phyloP scores from a whole-genome alignment of 164 flowering plant genomes.

The grape (Vitis vinifera) region ASM3070453v1 NC_081822.1:11010001-11010500 shows the following conservation, averaged over 20 bases:
- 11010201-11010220: not conserved
- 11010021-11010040: slow-evolving; percentile 69
- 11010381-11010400: slow-evolving; percentile 86
- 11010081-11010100: slow-evolving; percentile 8
- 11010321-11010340: slow-evolving; percentile 49
- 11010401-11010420: slow-evolving; percentile 35
- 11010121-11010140: slow-evolving; percentile 6
- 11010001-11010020: slow-evolving; percentile 44
- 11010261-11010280: not conserved
- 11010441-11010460: slow-evolving; percentile 14
- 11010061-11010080: slow-evolving; percentile 43
- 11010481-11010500: not conserved
- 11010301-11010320: slow-evolving; percentile 15
- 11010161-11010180: slow-evolving; percentile 23
- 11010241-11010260: not conserved
- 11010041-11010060: slow-evolving; percentile 41
- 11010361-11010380: slow-evolving; percentile 45
- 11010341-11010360: slow-evolving; percentile 52
- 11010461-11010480: slow-evolving; percentile 8
- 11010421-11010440: slow-evolving; percentile 49
- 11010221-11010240: no score
- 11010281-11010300: slow-evolving; percentile 9
- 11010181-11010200: not conserved
- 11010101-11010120: slow-evolving; percentile 18
- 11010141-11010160: slow-evolving; percentile 24